Base-by-base conservation (phyloP, 129 eudicot genomes). In the Glebionis coronaria region DNA sequence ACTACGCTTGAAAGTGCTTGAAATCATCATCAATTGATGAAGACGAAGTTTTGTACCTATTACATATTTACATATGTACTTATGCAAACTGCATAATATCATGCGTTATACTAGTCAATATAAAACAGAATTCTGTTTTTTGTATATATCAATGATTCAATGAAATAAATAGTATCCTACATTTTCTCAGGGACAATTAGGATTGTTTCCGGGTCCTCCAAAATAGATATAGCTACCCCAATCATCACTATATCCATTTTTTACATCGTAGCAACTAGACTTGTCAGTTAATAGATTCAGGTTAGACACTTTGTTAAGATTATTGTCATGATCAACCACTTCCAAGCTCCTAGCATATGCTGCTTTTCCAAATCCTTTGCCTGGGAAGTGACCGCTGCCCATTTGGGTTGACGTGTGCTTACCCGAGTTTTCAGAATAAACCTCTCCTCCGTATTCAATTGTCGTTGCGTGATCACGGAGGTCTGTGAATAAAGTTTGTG, bases 391-490 rank as follows among this genome's bases (percentile, higher is more conserved):
- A 9, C 78, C 72, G 25, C 78, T 73, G 14, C 78, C 78, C 78
- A 73, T 73, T 54, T 55, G 55, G 20, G 78, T 67, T 10, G 72
- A 40, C 13, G 78, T 73, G 57, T 73, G 77, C 4, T 49, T 31
- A 5, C 83, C 81, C 3, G 77, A 44, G 0, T 79, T 3, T 16
- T 71, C 56, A 0, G 71, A 61, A 14, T 31, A 56, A 7, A 90
- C 67, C 69, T 90, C 97, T n/a, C 97, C 97, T 5, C 95, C 97
- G 58, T 75, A 84, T 68, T 87, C 87, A 8, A 90, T 70, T 85
- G 76, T 3, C 10, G 18, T 52, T 19, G 21, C 18, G 27, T 9
- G 57, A 52, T 52, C 57, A 6, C 25, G 25, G n/a, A 50, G 55
- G 16, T 15, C 21, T 50, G 56, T 14, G 16, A 51, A 51, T 14